A percentile compares a stretch with the other conserved stretches of the same genome.
Conservation (phyloP, 2,329 filamentous ascomycete species). For the Capronia epimyces region DNA sequence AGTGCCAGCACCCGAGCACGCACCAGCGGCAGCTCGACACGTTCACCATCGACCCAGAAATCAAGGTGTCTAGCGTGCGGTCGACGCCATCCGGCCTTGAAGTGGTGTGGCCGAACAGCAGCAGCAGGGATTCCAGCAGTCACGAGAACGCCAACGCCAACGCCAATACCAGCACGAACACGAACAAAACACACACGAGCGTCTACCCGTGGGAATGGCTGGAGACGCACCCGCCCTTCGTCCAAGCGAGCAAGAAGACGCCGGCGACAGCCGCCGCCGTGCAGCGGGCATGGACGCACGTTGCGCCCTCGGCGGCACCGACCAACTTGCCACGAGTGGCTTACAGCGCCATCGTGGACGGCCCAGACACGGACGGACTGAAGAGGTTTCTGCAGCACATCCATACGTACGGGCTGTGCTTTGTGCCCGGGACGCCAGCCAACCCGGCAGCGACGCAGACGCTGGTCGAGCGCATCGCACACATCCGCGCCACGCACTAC, state of each 20-base stretch:
- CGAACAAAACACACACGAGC: constrained; percentile 54
- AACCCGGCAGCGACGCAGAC: constrained; percentile 62
- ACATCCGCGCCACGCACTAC: constrained; percentile 87
- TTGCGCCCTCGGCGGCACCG: constrained; percentile 8
- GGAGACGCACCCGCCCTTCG: constrained; percentile 39
- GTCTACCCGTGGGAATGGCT: constrained; percentile 62
- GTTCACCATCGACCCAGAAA: constrained; percentile 51
- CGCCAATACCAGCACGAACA: background rate
- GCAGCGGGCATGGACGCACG: constrained; percentile 18
- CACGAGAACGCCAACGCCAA: no score
- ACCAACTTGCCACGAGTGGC: constrained; percentile 36
- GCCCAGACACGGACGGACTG: constrained; percentile 41
- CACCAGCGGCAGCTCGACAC: constrained; percentile 64
- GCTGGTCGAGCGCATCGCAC: constrained; percentile 75
- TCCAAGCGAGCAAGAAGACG: constrained; percentile 26
- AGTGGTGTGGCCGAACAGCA: constrained; percentile 14
- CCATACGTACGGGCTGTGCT: constrained; percentile 23
- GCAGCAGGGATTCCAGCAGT: no score
- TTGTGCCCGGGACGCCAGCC: constrained; percentile 24
- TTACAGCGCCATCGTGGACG: constrained; percentile 54
- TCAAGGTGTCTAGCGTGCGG: constrained; percentile 5
- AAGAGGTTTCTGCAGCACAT: constrained; percentile 22
- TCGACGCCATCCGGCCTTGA: constrained; percentile 19
- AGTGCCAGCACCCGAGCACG: constrained; percentile 65
- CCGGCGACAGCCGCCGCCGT: background rate